Evolutionary conservation across 441 rosid genomes (phyloP), one percentile per base, ranked within the genome.

Genomic region (Jatropha podagrica): DNA sequence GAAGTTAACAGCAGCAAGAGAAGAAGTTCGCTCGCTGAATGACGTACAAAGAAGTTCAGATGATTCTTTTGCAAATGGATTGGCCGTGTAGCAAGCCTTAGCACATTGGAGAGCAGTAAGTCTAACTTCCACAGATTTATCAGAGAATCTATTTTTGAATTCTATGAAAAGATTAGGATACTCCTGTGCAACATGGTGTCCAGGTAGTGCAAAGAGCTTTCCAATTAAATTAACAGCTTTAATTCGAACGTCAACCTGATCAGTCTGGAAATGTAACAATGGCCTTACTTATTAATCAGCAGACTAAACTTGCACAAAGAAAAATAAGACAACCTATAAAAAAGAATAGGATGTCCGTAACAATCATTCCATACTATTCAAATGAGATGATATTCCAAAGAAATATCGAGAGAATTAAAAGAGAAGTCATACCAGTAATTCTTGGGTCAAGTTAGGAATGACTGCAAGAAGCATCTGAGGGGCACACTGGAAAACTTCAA

Each of bases 201-300:
- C 93, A 51, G 90, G 90, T 49, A 80, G 86, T 41, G 93, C 83
- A 82, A 91, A 79, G 72, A 96, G 87, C 85, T 89, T 89, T 82
- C 97, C 99, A 73, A 88, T 77, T 85, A 96, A 86, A 76, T 82
- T 89, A 79, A 96, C 88, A 69, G 97, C 97, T 86, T 92, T 96
- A 85, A 92, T 86, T 76, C 99, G 92, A 73, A 92, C 90, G 79
- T 96, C 98, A 59, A 92, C 98, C 86, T 92, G 98, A 87, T 94
- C 97, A 76, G 90, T 85, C 99, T 96, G 82, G 79, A 87, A 71
- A 80, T 62, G 79, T 68, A 78, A 78, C 42, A 18, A 70, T n/a
- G 73, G 74, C 62, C 54, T 76, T 74, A 73, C 55, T 49, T 73
- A 74, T 49, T 73, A 74, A 76, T 37, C 80, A 12, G 54, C 14